Conservation (phyloP, 306 rosid species). For the Cicer cuneatum region DNA sequence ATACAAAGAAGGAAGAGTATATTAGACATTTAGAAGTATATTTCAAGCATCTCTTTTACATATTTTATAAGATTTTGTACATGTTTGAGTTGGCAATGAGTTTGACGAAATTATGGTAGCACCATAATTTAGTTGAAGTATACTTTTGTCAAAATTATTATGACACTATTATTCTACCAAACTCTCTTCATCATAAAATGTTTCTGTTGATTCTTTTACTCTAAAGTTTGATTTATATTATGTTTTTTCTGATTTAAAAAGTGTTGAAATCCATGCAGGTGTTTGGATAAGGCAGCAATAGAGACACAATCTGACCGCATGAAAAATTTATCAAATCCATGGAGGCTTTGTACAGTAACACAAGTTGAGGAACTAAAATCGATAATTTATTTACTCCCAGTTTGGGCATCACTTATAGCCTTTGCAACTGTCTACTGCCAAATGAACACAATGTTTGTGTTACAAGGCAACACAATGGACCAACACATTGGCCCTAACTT, state of each 20-base stretch:
- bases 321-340: slow-evolving; percentile 53
- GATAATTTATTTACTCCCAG: slow-evolving; percentile 65
- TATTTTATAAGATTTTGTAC: background rate
- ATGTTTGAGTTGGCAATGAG: background rate
- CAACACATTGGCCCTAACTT: slow-evolving; percentile 73
- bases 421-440: slow-evolving; percentile 80
- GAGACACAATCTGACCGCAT: slow-evolving; percentile 47
- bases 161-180: background rate
- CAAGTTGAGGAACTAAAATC: slow-evolving; percentile 87
- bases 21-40: background rate
- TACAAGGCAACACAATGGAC: slow-evolving; percentile 88
- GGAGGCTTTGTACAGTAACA: slow-evolving; percentile 86
- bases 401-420: slow-evolving; percentile 83
- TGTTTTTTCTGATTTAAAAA: background rate
- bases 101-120: background rate
- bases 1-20: background rate
- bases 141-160: background rate
- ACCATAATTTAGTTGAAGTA: background rate
- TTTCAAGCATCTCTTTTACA: background rate
- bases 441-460: slow-evolving; percentile 86
- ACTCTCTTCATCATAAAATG: background rate
- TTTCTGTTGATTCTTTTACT: slow-evolving; percentile 5
- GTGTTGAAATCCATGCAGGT: slow-evolving; percentile 53
- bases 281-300: slow-evolving; percentile 82
- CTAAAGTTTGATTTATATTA: background rate